Conservation (phyloP, 345 rosid species). For the Aquilaria yunnanensis region DNA sequence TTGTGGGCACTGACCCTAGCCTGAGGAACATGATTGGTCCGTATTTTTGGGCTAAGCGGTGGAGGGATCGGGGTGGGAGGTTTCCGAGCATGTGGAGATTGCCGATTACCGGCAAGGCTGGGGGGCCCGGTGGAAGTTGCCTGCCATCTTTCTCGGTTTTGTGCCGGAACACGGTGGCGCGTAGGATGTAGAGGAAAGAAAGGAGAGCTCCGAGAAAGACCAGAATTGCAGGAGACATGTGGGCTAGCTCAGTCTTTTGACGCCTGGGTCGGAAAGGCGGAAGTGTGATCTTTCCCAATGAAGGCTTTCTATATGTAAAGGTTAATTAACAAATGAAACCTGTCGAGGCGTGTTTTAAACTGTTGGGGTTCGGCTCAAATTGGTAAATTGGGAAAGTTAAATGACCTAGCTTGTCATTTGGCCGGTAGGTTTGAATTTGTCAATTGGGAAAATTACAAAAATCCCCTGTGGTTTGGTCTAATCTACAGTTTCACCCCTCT, state of each 20-base stretch:
- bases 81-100: conserved; percentile 31
- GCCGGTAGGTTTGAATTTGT: too few relatives aligned
- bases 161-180: neutral
- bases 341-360: too few relatives aligned
- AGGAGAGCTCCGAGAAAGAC: neutral
- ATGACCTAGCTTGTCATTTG: too few relatives aligned
- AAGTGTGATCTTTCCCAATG: too few relatives aligned
- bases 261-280: too few relatives aligned
- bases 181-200: neutral
- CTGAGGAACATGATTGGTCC: conserved; percentile 38
- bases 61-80: conserved; percentile 28
- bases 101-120: conserved; percentile 30
- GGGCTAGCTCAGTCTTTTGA: neutral
- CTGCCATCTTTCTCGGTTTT: neutral
- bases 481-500: too few relatives aligned
- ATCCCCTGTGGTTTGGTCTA: too few relatives aligned
- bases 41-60: conserved; percentile 25
- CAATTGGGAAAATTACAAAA: too few relatives aligned
- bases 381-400: too few relatives aligned
- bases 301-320: too few relatives aligned
- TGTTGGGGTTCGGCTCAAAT: too few relatives aligned
- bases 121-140: conserved; percentile 38
- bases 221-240: neutral
- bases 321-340: too few relatives aligned
- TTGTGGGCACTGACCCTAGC: conserved; percentile 25